Evolutionary conservation across 768 basidiomycete genomes (phyloP).

Genomic region (Auriscalpium orientale): DNA sequence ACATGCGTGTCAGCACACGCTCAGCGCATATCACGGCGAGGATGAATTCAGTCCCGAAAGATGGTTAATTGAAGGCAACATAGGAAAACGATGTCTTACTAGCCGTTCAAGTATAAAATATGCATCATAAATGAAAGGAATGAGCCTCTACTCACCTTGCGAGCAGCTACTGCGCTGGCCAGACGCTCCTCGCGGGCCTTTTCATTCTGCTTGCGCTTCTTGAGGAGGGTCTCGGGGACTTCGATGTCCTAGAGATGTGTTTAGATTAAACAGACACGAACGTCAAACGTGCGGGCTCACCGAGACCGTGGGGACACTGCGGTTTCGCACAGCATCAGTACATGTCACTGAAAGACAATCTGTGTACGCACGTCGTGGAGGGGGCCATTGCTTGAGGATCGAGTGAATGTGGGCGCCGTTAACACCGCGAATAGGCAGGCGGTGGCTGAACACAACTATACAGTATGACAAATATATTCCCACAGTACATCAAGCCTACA

Average conservation of each 20-base stretch:
- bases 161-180: constrained; percentile 72
- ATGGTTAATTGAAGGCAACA: constrained; percentile 89
- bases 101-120: constrained; percentile 75
- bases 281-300: constrained; percentile 24
- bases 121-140: constrained; percentile 59
- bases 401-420: constrained; percentile 20
- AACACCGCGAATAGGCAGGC: constrained; percentile 15
- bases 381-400: constrained; percentile 41
- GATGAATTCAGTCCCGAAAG: constrained; percentile 78
- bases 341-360: neutral
- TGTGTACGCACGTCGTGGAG: constrained; percentile 42
- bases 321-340: constrained; percentile 5
- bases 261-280: constrained; percentile 5
- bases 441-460: constrained; percentile 35
- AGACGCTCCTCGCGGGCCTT: constrained; percentile 93
- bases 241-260: constrained; percentile 60
- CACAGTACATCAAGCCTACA: constrained; percentile 11
- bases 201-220: constrained; percentile 98
- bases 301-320: constrained; percentile 41
- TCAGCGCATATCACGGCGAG: constrained; percentile 13
- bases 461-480: constrained; percentile 24
- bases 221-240: constrained; percentile 99
- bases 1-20: constrained; percentile 8
- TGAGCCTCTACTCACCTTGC: constrained; percentile 60
- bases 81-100: constrained; percentile 46